Evolutionary conservation across 805 yeast species (phyloP), one percentile per base, ranked within the genome.

Genomic region (Ogataea sp.): DNA sequence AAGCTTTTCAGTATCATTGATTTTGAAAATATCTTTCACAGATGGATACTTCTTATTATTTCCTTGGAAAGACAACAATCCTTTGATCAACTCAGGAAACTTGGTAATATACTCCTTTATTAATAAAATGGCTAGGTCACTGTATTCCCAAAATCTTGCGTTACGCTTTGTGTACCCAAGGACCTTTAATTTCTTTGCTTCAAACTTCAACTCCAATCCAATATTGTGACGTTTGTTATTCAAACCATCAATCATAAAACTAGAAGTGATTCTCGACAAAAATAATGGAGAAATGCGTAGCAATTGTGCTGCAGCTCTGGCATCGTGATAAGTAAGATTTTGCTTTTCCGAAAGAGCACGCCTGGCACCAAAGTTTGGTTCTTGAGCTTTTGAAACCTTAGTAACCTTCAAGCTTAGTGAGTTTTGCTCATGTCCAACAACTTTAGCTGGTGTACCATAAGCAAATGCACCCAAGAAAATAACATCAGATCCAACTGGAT

Each of bases 181-280:
- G 3, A 86, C 97, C 60, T 90, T 90, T 51, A 75, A 73, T 49
- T 87, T 76, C 43, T 76, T 75, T 18, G 75, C 75, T 47, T 89
- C 96, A 59, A 80, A 83, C 61, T 89, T 89, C 58, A 93, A 68
- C 41, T 82, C 84, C 46, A 93, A 66, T 17, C 97, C 97, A 51
- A 93, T 67, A 53, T 89, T 83, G 9, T 70, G 52, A 46, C 72
- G 71, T 46, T 65, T 73, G 18, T 72, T 72, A 26, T 65, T 63
- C 17, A 69, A 68, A 43, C 73, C 77, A 24, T 67, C 71, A 43
- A 89, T 67, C 65, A 81, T 61, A 50, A 67, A 83, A 7, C 77
- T 73, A 8, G 96, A 80, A 0, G 96, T 83, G 34, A 93, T 71
- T 53, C 75, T 81, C 2, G 95, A 80, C 43, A 93, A 67, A 44